Evolutionary conservation across 2,329 filamentous ascomycete species (phyloP).

Genomic region (Microcyclospora tardicrescens): DNA sequence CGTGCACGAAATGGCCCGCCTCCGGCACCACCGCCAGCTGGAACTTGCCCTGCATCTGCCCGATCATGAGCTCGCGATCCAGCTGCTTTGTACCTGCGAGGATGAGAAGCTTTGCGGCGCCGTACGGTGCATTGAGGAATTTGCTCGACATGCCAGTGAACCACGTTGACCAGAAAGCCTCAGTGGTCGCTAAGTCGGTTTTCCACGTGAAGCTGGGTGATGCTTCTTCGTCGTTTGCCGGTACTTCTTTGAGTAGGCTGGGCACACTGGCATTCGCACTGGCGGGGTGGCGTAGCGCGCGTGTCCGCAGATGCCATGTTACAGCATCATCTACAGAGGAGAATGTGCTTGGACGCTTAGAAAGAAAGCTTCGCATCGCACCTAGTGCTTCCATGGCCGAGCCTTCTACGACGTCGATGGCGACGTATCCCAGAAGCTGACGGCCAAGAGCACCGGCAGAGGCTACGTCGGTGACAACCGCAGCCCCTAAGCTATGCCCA

Average conservation of each 20-base stretch:
- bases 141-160: conserved; percentile 78
- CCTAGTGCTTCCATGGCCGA: conserved; percentile 89
- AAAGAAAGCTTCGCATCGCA: conserved; percentile 86
- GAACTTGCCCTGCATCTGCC: conserved; percentile 98
- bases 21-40: conserved; percentile 89
- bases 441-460: conserved; percentile 45
- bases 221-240: conserved; percentile 8
- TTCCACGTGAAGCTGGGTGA: conserved; percentile 56
- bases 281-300: conserved; percentile 69
- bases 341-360: conserved; percentile 67
- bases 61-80: conserved; percentile 86
- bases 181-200: conserved; percentile 70
- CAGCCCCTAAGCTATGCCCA: conserved; percentile 85
- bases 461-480: conserved; percentile 76
- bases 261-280: conserved; percentile 86
- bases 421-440: conserved; percentile 68
- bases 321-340: conserved; percentile 66
- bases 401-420: conserved; percentile 88
- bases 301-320: conserved; percentile 83
- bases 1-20: conserved; percentile 92
- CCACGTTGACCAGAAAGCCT: conserved; percentile 91
- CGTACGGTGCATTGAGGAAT: conserved; percentile 43
- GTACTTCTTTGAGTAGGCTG: conserved; percentile 48
- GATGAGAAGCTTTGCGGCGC: conserved; percentile 63
- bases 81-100: conserved; percentile 81